Base-by-base conservation (phyloP, 306 rosid genomes). In the Echinosophora koreensis region DNA sequence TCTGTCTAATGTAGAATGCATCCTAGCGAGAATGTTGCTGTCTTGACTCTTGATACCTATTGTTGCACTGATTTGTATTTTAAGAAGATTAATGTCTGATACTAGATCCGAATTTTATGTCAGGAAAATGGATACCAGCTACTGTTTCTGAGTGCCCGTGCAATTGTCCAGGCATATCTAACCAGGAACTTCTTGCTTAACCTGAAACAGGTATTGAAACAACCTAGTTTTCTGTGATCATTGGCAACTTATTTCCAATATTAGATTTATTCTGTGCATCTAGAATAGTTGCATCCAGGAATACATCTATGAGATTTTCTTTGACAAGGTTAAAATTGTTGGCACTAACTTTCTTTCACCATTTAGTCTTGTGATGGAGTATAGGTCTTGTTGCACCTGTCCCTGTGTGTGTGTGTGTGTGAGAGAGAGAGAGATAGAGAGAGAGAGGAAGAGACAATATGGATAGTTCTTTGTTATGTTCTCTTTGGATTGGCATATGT, bases 41-140 rank as follows among this genome's bases (percentile, higher is more conserved):
- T 77, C 46, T 39, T 14, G 69, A 68, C 46, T 77, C 46, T 39
- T 14, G 69, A 68, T 46, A 42, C 34, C 34, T 41, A 41, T 22
- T 67, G 42, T 68, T 54, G 32, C 47, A 10, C 18, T n/a, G 47
- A 69, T 65, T 79, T 75, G 30, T 55, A 14, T 74, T 56, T 74
- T 60, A 14, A 81, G 46, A 58, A 51, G 39, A 82, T 64, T 58
- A 70, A 69, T 75, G 16, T 59, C 77, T 85, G 76, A 84, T 57
- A 58, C 55, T 17, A 60, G 11, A 14, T 51, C 35, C 16, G 59
- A 16, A 16, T 69, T 76, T 78, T 47, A 47, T 80, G 49, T 34
- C 96, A 95, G 98, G 99, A 96, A 88, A 96, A 96, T 86, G 99
- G 99, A 76, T 96, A 96, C 88, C 99, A 96, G 84, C 90, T 96